Evolutionary conservation across 805 yeast species (phyloP).

Genomic region (Maudiozyma serrabonitensis): DNA sequence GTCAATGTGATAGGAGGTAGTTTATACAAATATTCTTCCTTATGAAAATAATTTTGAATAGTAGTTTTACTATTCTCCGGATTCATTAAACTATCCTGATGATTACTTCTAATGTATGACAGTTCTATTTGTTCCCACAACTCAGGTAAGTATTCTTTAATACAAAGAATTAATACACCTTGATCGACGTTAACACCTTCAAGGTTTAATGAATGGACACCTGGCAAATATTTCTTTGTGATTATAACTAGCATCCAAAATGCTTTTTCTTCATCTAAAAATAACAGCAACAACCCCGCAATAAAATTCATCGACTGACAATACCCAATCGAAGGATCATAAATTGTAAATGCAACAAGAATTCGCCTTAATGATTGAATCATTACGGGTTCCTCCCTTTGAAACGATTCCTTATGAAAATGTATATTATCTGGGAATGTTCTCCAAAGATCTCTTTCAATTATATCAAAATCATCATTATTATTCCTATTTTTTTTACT

Average conservation of each 20-base stretch:
- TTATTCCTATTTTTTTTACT: constrained; percentile 4
- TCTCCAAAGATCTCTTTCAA: constrained; percentile 85
- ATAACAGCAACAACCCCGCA: constrained; percentile 75
- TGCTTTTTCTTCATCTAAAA: constrained; percentile 81
- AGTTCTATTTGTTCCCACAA: constrained; percentile 53
- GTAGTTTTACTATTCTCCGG: background rate
- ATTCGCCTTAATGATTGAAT: constrained; percentile 70
- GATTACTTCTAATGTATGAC: constrained; percentile 9
- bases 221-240: constrained; percentile 76
- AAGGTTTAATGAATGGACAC: constrained; percentile 76
- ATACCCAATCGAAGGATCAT: constrained; percentile 84
- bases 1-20: constrained; percentile 87
- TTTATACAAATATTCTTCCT: constrained; percentile 48
- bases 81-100: background rate
- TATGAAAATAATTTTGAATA: constrained; percentile 1
- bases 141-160: constrained; percentile 72
- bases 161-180: constrained; percentile 81
- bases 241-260: constrained; percentile 95
- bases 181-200: constrained; percentile 96
- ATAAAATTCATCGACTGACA: constrained; percentile 92
- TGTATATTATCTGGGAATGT: constrained; percentile 91
- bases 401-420: constrained; percentile 43
- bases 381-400: constrained; percentile 47
- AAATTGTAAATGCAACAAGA: constrained; percentile 70
- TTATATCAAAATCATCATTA: constrained; percentile 65